Conservation (phyloP, 2,329 filamentous ascomycete genomes). For the Aureobasidium pullulans region DNA sequence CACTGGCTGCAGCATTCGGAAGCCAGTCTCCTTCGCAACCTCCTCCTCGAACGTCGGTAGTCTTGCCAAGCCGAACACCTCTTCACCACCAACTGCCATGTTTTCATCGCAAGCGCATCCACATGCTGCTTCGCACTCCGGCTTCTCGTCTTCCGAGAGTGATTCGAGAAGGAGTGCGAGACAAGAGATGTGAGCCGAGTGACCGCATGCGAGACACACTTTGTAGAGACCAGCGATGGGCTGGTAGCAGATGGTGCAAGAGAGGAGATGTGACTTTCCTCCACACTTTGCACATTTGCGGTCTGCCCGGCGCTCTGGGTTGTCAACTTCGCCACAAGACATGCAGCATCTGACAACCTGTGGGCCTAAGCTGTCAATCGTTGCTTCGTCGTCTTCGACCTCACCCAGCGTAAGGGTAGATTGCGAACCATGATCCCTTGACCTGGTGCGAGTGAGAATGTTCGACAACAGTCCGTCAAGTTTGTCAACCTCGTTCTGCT, state of each 20-base stretch:
- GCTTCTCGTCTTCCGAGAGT: conserved; percentile 1
- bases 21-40: background rate
- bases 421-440: conserved; percentile 11
- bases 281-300: conserved; percentile 11
- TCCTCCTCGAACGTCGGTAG: background rate
- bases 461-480: conserved; percentile 37
- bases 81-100: background rate
- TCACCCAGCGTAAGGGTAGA: conserved; percentile 13
- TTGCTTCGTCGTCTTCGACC: background rate
- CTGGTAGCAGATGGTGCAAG: conserved; percentile 15
- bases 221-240: conserved; percentile 16
- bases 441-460: conserved; percentile 23
- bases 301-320: background rate
- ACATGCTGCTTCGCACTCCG: conserved; percentile 16
- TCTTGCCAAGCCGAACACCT: background rate
- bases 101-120: conserved; percentile 15
- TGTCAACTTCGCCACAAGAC: conserved; percentile 9
- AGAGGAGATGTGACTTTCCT: conserved; percentile 1
- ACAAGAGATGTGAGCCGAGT: conserved; percentile 15
- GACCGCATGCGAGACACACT: conserved; percentile 17
- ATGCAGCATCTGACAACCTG: conserved; percentile 14
- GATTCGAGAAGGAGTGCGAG: conserved; percentile 11
- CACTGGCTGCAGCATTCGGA: background rate
- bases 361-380: background rate
- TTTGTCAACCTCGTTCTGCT: conserved; percentile 52